Evolutionary conservation across 345 rosid species (phyloP), one percentile per base, ranked within the genome.

Genomic region (Populus euphratica): DNA sequence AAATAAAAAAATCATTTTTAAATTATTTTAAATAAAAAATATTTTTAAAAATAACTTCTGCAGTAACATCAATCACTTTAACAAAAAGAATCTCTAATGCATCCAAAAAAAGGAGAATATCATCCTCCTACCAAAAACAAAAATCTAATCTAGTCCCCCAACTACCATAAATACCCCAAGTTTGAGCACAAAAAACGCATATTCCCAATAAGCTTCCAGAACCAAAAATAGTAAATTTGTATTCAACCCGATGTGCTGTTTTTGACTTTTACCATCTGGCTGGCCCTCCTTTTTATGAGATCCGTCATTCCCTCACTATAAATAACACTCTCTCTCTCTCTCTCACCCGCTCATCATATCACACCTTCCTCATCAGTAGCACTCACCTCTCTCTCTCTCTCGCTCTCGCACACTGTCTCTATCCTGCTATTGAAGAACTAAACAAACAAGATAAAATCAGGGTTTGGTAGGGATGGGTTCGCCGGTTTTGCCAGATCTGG

Each of bases 401-500:
- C 21, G 7, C 25, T 76, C 41, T 27, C 2, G 52, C 13, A 47
- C 69, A 18, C 21, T 16, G 4, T 16, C 52, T 47, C 5, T 47
- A n/a, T n/a, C 6, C 52, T 47, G 17, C 3, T 13, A 10, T 23
- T 59, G 64, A 16, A 23, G 29, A 59, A n/a, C 10, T 9, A 2
- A 23, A 8, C 5, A 9, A 23, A 4, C 6, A 4, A 59, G 12
- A 43, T 0, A n/a, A 11, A n/a, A 59, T 23, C 25, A 59, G 64
- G 64, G 64, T 59, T 23, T 14, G 5, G 64, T 4, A 59, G 16
- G 13, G 35, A 89, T 90, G 94, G 89, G 87, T 71, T 43, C 74
- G 29, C 76, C 88, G 68, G 33, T 92, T 44, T 84, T 95, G 56
- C 78, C 98, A 78, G 98, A 93, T 84, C 87, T 95, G 69, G 94